Evolutionary conservation across 2,329 filamentous ascomycete species (phyloP), one percentile per base, ranked within the genome.

Genomic region (Chrysoporthe deuterocubensis): DNA sequence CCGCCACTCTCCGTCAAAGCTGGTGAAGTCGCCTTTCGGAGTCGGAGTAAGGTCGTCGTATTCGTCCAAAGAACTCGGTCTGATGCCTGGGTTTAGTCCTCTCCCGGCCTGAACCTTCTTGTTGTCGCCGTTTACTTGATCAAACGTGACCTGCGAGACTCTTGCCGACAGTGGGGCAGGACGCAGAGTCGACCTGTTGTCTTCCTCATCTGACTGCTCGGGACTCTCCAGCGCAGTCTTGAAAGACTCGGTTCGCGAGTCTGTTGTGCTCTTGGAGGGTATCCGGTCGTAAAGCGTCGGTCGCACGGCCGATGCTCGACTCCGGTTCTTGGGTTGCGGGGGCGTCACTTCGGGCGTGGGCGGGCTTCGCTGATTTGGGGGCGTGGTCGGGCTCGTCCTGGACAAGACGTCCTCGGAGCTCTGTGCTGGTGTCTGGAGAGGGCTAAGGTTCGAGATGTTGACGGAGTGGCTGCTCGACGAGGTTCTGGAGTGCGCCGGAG

Each of bases 291-390:
- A 78, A 57, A 82, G 74, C 21, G 77, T 75, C 21, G 85, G 84
- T 43, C 85, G 84, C 58, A 81, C 74, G 64, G 79, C 75, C 74
- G 80, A 81, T 18, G 82, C 78, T 67, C 81, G 82, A 48, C 77
- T 77, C 60, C 66, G 58, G 46, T 14, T 65, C 26, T 76, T 74
- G 56, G 78, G 77, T 69, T 88, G 85, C 46, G 91, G 91, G 64
- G 91, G 92, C 18, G 91, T 94, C 58, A 91, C 86, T 78, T 93
- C 91, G 44, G 91, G 92, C 3, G 91, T 94, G 43, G 90, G 91
- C 18, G 90, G 90, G 73, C 88, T 92, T 74, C 85, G 84, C 71
- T 90, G 87, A 71, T 88, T 87, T 40, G 88, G 84, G 62, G 90
- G 89, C 5, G 90, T 92, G 65, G 82, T 81, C n/a, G 84, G 85